Base-by-base conservation (phyloP, 1,139 yeast species). In the Yarrowia galli region DNA sequence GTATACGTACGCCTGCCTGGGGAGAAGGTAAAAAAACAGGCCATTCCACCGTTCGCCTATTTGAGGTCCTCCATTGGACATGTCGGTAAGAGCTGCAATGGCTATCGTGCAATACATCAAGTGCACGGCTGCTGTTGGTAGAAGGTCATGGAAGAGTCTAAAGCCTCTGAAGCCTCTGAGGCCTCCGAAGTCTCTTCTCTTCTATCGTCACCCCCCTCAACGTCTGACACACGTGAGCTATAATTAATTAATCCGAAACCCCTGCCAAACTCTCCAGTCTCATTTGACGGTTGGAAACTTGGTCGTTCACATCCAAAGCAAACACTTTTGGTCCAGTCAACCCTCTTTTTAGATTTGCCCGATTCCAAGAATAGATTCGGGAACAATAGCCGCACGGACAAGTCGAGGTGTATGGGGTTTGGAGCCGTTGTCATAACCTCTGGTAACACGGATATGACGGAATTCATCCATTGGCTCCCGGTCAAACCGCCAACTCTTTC, bases 241-340 rank as follows among this genome's bases (percentile, higher is more conserved):
- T 54, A 54, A 54, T 54, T 22, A 53, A 53, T 54, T 54, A 40
- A 40, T 54, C 61, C 61, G 61, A 18, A 25, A 6, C 60, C 61
- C 61, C 46, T 13, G n/a, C 23, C 18, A 23, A 40, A 32, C 42
- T 51, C 43, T 36, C 40, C 20, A n/a, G 36, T 5, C 48, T 28
- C 38, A 25, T 23, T 46, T 16, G 51, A 23, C 38, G 28, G 53
- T 16, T 10, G 12, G 9, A 28, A 10, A 35, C 7, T 40, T 25
- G 28, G 32, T 22, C 48, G 25, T n/a, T 20, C 56, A 49, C 56
- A 32, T 49, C 40, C 56, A 49, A 32, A 49, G 56, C 56, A 32
- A 49, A 18, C 56, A 35, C 56, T 32, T 18, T 32, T 49, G 25
- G 40, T 6, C 12, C 32, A 28, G 32, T 28, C 32, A 28, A 13